Evolutionary conservation across 371 early-diverging fungal genomes (phyloP), one percentile per base, ranked within the genome.

Genomic region (Neoconidiobolus thromboides): DNA sequence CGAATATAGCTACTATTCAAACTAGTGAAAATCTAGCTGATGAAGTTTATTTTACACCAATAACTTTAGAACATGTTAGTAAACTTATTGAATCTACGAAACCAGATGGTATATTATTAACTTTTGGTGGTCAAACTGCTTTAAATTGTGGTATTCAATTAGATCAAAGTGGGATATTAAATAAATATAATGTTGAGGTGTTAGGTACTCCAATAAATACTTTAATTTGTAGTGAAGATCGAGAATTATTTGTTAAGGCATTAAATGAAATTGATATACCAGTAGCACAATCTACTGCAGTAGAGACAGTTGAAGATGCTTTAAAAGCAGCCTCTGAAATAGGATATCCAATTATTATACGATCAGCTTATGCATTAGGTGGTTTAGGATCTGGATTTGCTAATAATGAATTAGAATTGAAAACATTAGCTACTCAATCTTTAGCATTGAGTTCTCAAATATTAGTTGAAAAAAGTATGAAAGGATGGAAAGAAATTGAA

Each of bases 401-500:
- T 40, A 69, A 83, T 41, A 86, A 86, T 63, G 86, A 85, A 61
- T 68, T 73, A 12, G 82, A 95, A 69, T 70, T 95, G 40, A 58
- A 69, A 12, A 83, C 77, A 37, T 78, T 95, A 55, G 81, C 83
- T 67, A 77, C 77, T 58, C 85, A 86, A 72, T 85, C 95, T 0
- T 87, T 95, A 65, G 78, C 92, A 3, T 74, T 81, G 9, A 81
- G 84, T n/a, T 89, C 91, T 14, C 95, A 95, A 67, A 83, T 95
- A 5, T 71, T 95, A 38, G 82, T 95, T n/a, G 95, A 95, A 71
- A 79, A 81, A 65, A 81, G 81, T 51, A 95, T 95, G 95, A 93
- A 93, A 74, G 95, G 95, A 7, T 95, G 95, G 95, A 95, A 95
- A 73, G 95, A 95, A 74, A 82, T 95, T 44, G 95, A 95, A 69